Evolutionary conservation across 176 grass and related monocot species (phyloP).

Genomic region (Dendrocalamus sinicus): DNA sequence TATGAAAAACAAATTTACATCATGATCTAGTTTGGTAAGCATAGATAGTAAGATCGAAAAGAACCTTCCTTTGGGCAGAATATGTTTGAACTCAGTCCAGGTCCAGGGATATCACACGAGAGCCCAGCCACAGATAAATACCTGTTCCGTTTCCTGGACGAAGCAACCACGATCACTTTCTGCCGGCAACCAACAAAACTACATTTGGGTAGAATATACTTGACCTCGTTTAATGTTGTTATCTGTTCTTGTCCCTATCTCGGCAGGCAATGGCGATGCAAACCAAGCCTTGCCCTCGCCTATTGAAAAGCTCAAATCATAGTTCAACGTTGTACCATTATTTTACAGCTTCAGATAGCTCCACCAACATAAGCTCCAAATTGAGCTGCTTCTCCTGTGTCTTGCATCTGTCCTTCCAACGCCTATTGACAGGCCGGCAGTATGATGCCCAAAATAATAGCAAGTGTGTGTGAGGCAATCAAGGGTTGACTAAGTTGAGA

Average conservation of each 20-base stretch:
- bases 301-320: constrained; percentile 6
- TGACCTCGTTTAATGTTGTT: constrained; percentile 7
- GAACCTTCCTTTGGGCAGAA: constrained; percentile 11
- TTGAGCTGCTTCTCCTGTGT: constrained; percentile 30
- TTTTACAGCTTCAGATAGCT: constrained; percentile 23
- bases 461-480: not conserved
- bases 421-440: constrained; percentile 35
- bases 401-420: constrained; percentile 41
- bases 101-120: not conserved
- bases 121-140: not conserved
- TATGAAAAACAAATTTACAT: not conserved
- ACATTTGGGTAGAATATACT: constrained; percentile 19
- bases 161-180: not conserved
- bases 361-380: not conserved
- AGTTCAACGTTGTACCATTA: constrained; percentile 33
- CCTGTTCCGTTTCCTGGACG: constrained; percentile 30
- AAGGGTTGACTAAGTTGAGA: constrained; percentile 26
- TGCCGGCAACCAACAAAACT: constrained; percentile 7
- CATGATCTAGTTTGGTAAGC: not conserved
- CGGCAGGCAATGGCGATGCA: constrained; percentile 45
- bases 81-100: not conserved
- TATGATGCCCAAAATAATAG: constrained; percentile 6
- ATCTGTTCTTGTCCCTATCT: constrained; percentile 35
- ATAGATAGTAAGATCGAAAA: constrained; percentile 17
- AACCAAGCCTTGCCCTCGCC: constrained; percentile 38